Evolutionary conservation across 345 rosid genomes (phyloP).

Genomic region (Cardamine chenopodiifolia): DNA sequence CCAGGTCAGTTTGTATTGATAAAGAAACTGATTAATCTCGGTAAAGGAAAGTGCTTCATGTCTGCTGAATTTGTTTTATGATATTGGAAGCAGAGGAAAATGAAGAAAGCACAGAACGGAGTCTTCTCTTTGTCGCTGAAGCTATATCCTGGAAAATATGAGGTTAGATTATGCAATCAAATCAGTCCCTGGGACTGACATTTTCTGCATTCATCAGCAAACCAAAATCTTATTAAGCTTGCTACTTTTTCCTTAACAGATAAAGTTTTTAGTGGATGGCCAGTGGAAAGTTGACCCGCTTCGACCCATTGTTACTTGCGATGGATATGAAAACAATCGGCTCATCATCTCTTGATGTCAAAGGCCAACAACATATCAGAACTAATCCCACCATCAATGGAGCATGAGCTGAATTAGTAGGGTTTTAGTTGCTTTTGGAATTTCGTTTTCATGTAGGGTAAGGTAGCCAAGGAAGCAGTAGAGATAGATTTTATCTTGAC

Average conservation of each 20-base stretch:
- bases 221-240: conserved; percentile 17
- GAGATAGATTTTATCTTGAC: conserved; percentile 16
- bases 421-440: conserved; percentile 15
- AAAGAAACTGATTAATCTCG: neutral
- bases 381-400: conserved; percentile 14
- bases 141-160: conserved; percentile 87
- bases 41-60: neutral
- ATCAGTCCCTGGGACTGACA: neutral
- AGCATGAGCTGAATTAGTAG: conserved; percentile 31
- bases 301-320: conserved; percentile 66
- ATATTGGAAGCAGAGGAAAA: conserved; percentile 64
- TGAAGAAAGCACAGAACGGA: conserved; percentile 75
- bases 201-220: neutral
- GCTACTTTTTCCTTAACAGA: conserved; percentile 48
- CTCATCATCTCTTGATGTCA: conserved; percentile 56
- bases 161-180: conserved; percentile 52
- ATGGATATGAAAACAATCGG: conserved; percentile 77
- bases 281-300: conserved; percentile 89
- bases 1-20: conserved; percentile 55
- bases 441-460: conserved; percentile 31
- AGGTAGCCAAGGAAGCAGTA: conserved; percentile 34
- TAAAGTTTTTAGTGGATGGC: conserved; percentile 95
- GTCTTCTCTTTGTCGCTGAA: conserved; percentile 67
- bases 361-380: conserved; percentile 8
- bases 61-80: conserved; percentile 27